phyloP scores from a whole-genome alignment of 352 stramenopile genomes.

The Phytophthora lateralis region DNA sequence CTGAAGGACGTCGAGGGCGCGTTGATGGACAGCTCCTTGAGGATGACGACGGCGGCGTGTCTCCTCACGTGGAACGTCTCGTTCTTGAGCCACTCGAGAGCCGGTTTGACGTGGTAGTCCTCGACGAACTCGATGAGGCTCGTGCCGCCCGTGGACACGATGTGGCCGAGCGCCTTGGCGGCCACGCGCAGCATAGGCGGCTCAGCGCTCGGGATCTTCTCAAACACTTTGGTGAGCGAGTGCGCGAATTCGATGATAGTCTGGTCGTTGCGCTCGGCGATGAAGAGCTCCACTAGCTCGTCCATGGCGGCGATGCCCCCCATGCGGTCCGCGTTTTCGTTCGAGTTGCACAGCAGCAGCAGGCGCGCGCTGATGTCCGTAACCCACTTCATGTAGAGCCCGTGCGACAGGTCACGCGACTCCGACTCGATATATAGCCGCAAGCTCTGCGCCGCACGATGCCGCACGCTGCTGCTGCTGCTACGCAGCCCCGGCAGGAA shows the following conservation, averaged over 20 bases:
- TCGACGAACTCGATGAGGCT: conserved; percentile 90
- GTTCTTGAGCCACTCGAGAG: conserved; percentile 89
- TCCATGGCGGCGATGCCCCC: conserved; percentile 89
- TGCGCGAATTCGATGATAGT: conserved; percentile 91
- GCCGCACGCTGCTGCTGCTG: conserved; percentile 61
- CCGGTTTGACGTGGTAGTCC: conserved; percentile 88
- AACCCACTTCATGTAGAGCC: conserved; percentile 88
- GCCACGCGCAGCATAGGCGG: conserved; percentile 73
- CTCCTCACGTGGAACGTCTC: conserved; percentile 89
- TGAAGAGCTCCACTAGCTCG: conserved; percentile 89
- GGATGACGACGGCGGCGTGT: conserved; percentile 86
- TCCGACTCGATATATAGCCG: conserved; percentile 88
- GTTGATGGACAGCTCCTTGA: conserved; percentile 88
- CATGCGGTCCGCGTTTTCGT: conserved; percentile 79
- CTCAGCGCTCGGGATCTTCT: conserved; percentile 85
- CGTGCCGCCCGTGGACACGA: conserved; percentile 85
- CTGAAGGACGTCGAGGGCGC: conserved; percentile 85
- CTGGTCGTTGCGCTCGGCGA: conserved; percentile 89
- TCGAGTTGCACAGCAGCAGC: conserved; percentile 86
- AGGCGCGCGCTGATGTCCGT: conserved; percentile 82
- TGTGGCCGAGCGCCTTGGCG: conserved; percentile 84
- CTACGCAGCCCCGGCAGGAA: conserved; percentile 82
- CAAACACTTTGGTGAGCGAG: conserved; percentile 86
- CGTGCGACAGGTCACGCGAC: conserved; percentile 84
- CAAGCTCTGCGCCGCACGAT: conserved; percentile 74